A percentile compares a stretch with the other conserved stretches of the same genome.
These are phyloP conservation scores for Cenchrus purpureus DNA, from an alignment of 176 grass and related monocot species.

Conservation along the genomic window DNA sequence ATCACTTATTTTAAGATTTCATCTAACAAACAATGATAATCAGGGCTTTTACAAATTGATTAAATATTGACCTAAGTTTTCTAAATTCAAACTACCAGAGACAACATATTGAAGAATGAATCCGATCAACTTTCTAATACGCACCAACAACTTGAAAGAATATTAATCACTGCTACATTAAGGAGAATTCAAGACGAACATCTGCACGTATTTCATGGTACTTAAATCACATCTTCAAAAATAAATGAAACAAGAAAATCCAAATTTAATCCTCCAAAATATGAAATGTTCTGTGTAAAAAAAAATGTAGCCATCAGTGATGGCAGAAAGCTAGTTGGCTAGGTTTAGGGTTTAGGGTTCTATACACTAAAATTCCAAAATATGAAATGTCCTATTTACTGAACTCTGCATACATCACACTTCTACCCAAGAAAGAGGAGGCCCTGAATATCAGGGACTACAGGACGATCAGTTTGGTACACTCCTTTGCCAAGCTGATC, in stretches of 20 bases:
- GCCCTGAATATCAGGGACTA: too few relatives aligned
- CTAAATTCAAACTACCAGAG: constrained; percentile 27
- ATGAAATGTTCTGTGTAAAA: neutral
- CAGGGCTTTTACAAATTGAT: constrained; percentile 14
- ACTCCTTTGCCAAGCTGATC: too few relatives aligned
- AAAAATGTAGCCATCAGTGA: neutral
- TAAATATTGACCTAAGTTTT: constrained; percentile 7
- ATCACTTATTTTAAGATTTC: constrained; percentile 24
- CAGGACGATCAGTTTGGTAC: too few relatives aligned
- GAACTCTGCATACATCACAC: too few relatives aligned
- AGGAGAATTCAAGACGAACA: constrained; percentile 11
- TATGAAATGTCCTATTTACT: too few relatives aligned
- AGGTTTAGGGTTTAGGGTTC: too few relatives aligned
- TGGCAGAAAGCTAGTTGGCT: too few relatives aligned
- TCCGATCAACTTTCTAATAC: constrained; percentile 1
- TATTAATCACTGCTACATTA: constrained; percentile 1
- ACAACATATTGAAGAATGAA: constrained; percentile 23
- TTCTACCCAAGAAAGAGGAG: too few relatives aligned
- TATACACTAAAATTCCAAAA: too few relatives aligned
- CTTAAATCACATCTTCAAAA: constrained; percentile 22
- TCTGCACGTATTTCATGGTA: constrained; percentile 6
- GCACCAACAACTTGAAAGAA: neutral
- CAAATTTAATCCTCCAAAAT: neutral
- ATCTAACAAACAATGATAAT: constrained; percentile 33
- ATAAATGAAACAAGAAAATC: constrained; percentile 15